A percentile compares a stretch with the other conserved stretches of the same genome.
phyloP scores from a whole-genome alignment of 2,329 filamentous ascomycete species.

The Diaporthe sp. region DNA sequence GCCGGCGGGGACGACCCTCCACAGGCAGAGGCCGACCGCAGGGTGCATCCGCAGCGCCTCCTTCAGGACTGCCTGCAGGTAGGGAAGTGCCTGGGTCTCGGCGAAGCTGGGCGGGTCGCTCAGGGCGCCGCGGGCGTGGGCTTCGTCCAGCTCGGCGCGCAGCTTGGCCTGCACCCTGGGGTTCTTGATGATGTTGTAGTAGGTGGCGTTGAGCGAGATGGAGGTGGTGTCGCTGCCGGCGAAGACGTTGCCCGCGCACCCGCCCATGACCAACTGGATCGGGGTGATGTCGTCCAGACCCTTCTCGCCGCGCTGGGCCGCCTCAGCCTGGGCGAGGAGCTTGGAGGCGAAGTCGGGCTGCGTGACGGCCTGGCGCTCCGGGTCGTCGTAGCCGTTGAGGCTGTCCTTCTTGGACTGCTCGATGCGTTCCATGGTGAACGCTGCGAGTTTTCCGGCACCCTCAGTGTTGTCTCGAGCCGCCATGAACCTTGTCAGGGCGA shows the following conservation, averaged over 20 bases:
- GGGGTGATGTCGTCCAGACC: not conserved
- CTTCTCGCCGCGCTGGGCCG: slow-evolving; percentile 51
- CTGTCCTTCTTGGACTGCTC: slow-evolving; percentile 8
- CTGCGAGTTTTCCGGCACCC: not conserved
- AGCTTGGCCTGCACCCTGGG: slow-evolving; percentile 38
- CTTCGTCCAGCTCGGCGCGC: slow-evolving; percentile 39
- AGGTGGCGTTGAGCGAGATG: slow-evolving; percentile 54
- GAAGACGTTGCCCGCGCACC: slow-evolving; percentile 46
- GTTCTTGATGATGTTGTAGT: slow-evolving; percentile 55
- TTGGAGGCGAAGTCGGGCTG: slow-evolving; percentile 52
- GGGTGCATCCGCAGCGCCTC: slow-evolving; percentile 64
- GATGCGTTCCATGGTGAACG: slow-evolving; percentile 1
- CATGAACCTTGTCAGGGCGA: not conserved
- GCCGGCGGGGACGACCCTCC: slow-evolving; percentile 56
- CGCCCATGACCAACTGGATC: not conserved
- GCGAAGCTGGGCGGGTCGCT: slow-evolving; percentile 44
- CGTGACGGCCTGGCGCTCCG: slow-evolving; percentile 2
- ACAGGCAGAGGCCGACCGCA: slow-evolving; percentile 58
- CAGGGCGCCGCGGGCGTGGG: slow-evolving; percentile 40
- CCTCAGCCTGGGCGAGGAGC: slow-evolving; percentile 50
- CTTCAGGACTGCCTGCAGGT: slow-evolving; percentile 64
- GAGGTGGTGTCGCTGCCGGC: slow-evolving; percentile 58
- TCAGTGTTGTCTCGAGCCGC: not conserved
- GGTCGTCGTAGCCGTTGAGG: slow-evolving; percentile 11
- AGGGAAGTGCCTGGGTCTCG: slow-evolving; percentile 55